Evolutionary conservation across 1,139 yeast genomes (phyloP), one percentile per base, ranked within the genome.

Genomic region (Taphrina pruni): DNA sequence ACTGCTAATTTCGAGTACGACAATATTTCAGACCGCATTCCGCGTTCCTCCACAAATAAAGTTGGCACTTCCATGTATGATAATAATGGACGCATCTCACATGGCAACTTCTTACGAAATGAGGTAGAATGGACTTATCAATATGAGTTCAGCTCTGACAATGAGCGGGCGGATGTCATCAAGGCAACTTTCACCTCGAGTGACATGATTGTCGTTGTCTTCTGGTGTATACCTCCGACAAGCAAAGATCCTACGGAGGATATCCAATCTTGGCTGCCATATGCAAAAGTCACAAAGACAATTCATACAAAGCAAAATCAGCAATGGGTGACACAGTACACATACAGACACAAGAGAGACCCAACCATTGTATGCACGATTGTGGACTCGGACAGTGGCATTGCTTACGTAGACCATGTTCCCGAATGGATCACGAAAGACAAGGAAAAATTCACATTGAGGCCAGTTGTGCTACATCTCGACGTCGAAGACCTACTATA

Each of bases 351-450:
- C 43, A 58, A 58, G 26, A 43, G 62, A 14, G 62, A 58, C 21
- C 62, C 62, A 2, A 32, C 54, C 6, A 43, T 43, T 26, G 35
- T 14, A 11, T 58, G 62, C 45, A 41, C 50, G 9, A 7, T 32
- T 5, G 62, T 58, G 12, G 2, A 39, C 7, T 6, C 26, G 1
- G 60, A 56, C 6, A 14, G 14, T 11, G 26, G 46, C 12, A 41
- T 58, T 1, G 36, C 26, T 6, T 45, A 14, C 32, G 26, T 45
- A 12, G 54, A 58, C 7, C 9, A 20, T 7, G 6, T 17, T 8
- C 62, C 52, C 39, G 62, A 58, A 11, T 58, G 62, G 62, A 45
- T 58, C n/a, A n/a, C 46, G 12, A 58, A 58, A 32, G 62, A 58
- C 35, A 20, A 43, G 43, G 26, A 58, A 26, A 58, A 58, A 41